Evolutionary conservation across 2,329 filamentous ascomycete species (phyloP), one percentile per base, ranked within the genome.

Genomic region (Mariannaea elegans): DNA sequence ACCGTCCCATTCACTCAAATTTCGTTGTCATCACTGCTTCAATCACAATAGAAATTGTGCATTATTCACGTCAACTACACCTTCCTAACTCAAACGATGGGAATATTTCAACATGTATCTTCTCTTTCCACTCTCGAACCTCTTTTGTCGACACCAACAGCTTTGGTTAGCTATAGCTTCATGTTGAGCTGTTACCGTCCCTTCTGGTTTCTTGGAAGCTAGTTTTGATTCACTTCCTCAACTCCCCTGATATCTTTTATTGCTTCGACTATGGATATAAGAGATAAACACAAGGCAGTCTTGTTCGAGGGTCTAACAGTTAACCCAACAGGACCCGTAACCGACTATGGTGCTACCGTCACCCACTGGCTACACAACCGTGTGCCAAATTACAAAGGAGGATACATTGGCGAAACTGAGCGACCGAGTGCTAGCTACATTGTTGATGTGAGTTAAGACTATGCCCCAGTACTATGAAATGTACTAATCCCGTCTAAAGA

Each of bases 301-400:
- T 55, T 55, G 27, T 61, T 63, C 50, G 36, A 53, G 38, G 38
- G 52, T 61, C 70, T 75, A 50, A 67, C 54, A 8, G 29, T 34
- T 49, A 13, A 52, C 54, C 56, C 48, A 27, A 51, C 63, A 97
- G 93, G 93, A 65, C 91, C 93, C 42, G 92, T 97, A 13, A 97
- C 94, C 42, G 94, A 97, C 77, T 97, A 97, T 84, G 91, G 93
- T 71, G 90, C 94, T 21, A 95, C 93, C 9, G 86, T 97, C 75
- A 89, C 91, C 51, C 92, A 96, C 77, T 99, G 93, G 92, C 92
- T 97, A 85, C 90, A 91, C 71, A 87, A 93, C 72, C 88, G 94
- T 56, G 85, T 71, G 8, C 75, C 77, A 24, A 88, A 88, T 67
- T 94, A 92, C 78, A 90, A 89, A 73, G 88, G 89, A 57, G 82